Evolutionary conservation across 768 basidiomycete species (phyloP), one percentile per base, ranked within the genome.

Genomic region (Leccinum broughii): DNA sequence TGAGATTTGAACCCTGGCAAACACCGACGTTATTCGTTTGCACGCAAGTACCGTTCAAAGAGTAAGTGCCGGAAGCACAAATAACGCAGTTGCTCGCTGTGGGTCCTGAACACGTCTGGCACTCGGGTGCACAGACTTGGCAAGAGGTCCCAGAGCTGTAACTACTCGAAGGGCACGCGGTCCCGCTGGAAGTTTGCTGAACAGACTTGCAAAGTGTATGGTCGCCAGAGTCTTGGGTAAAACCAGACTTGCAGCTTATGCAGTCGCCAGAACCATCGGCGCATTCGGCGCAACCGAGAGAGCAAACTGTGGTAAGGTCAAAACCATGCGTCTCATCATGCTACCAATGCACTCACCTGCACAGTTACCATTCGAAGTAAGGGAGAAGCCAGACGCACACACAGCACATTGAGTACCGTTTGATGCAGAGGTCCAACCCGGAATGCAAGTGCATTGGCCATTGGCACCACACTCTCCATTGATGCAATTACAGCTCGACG

Each of bases 341-440:
- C 50, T 15, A 64, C 4, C 6, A 54, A 52, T 15, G 0, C 28
- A 59, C 80, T 58, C 61, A 88, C 90, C 80, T 80, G 86, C 77
- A 70, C 93, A 95, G 66, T 88, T 87, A 6, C 90, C 92, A 9
- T 77, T 82, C 0, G 83, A 80, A 39, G 80, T 79, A 48, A 85
- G 77, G 79, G 91, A 95, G 75, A 91, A 95, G 0, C 92, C 93
- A 17, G 78, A 60, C 1, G 83, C 81, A 68, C 93, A 95, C 55
- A 84, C 78, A 11, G 89, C 84, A 70, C 93, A 95, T 13, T 85
- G 82, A 0, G 89, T 92, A 7, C 92, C 90, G 65, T 91, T 88
- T 51, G 77, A 76, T 1, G 81, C 85, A 0, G 83, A 82, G 2
- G 83, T 84, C 88, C 89, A 95, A 0, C 93, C 93, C 0, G 85